Evolutionary conservation across 139 green algal species (phyloP).

Genomic region (Bryopsis sp.): DNA sequence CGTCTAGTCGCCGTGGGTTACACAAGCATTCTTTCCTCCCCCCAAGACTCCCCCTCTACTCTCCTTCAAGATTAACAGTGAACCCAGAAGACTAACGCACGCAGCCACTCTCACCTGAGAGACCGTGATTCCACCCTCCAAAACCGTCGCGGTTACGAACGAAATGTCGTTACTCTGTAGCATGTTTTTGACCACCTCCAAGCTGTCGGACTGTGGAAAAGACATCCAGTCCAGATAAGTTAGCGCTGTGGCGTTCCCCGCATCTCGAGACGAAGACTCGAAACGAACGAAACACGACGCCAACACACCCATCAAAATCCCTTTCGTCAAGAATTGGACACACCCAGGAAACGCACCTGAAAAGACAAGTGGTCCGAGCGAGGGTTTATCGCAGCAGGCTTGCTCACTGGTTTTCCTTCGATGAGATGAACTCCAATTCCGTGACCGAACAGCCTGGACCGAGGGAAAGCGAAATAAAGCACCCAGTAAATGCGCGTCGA

Average conservation of each 20-base stretch:
- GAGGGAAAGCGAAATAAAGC: no score
- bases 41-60: no score
- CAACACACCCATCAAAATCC: not conserved
- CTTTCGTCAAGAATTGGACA: no score
- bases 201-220: not conserved
- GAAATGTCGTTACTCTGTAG: not conserved
- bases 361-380: constrained; percentile 62
- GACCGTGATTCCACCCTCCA: no score
- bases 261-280: not conserved
- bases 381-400: constrained; percentile 40
- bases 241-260: not conserved
- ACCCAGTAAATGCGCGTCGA: no score
- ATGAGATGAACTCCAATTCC: constrained; percentile 65
- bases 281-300: not conserved
- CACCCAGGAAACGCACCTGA: constrained; percentile 30
- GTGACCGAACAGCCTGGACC: constrained; percentile 37
- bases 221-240: not conserved
- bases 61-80: no score
- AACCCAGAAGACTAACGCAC: no score
- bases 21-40: no score
- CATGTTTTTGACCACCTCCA: not conserved
- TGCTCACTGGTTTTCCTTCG: constrained; percentile 25
- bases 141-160: no score
- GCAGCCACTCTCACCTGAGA: no score
- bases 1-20: no score